Evolutionary conservation across 2,329 filamentous ascomycete species (phyloP).

Genomic region (Berkeleyomyces basicola): DNA sequence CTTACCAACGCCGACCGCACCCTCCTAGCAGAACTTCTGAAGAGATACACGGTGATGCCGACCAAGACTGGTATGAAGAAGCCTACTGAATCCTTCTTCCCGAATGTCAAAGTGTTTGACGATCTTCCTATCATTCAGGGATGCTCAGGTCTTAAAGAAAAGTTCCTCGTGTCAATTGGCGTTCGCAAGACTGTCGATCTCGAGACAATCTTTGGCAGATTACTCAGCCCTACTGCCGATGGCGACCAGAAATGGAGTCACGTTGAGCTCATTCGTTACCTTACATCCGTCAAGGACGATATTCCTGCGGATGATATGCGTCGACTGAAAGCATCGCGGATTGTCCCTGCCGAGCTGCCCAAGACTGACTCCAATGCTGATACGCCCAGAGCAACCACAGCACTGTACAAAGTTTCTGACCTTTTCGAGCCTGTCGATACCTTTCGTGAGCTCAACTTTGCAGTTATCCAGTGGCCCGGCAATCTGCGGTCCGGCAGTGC

Average conservation of each 20-base stretch:
- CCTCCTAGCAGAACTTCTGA: constrained; percentile 32
- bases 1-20: constrained; percentile 9
- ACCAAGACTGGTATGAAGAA: constrained; percentile 81
- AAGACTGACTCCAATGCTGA: constrained; percentile 27
- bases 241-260: constrained; percentile 69
- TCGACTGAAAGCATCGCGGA: constrained; percentile 58
- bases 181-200: constrained; percentile 92
- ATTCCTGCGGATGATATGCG: constrained; percentile 71
- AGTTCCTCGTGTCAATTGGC: constrained; percentile 65
- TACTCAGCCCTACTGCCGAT: constrained; percentile 44
- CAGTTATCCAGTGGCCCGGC: constrained; percentile 68
- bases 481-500: constrained; percentile 45
- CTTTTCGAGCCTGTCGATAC: constrained; percentile 64
- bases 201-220: constrained; percentile 77
- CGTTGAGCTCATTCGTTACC: constrained; percentile 84
- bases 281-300: constrained; percentile 76
- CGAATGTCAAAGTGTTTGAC: constrained; percentile 85
- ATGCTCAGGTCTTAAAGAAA: constrained; percentile 72
- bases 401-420: constrained; percentile 56
- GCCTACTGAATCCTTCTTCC: constrained; percentile 77
- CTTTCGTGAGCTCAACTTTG: constrained; percentile 53
- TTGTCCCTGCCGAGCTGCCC: constrained; percentile 61
- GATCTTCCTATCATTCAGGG: constrained; percentile 71
- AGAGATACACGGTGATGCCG: constrained; percentile 59
- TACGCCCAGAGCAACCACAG: constrained; percentile 35